A percentile compares a stretch with the other conserved stretches of the same genome.
Conservation (phyloP, 2,329 filamentous ascomycete species). For the Colletotrichum neosansevieriae region DNA sequence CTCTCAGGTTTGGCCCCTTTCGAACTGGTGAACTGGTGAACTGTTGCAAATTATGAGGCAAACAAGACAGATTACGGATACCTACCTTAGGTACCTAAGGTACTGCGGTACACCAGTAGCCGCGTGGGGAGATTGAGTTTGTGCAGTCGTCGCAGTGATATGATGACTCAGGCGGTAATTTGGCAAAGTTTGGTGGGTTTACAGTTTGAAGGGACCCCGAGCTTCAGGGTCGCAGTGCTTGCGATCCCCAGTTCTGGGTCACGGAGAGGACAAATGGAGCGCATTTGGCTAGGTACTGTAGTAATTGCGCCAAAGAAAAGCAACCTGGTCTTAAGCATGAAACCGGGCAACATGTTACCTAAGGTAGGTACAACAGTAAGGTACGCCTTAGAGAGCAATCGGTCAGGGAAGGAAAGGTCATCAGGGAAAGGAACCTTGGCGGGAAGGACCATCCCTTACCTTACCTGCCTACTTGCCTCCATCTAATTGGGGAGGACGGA, state of each 20-base stretch:
- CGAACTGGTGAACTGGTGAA: too few relatives aligned
- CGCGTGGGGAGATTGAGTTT: conserved; percentile 2
- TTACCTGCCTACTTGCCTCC: not conserved
- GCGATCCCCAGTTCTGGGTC: not conserved
- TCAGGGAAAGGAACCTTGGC: not conserved
- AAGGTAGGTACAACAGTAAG: too few relatives aligned
- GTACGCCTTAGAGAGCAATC: not conserved
- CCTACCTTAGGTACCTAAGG: too few relatives aligned
- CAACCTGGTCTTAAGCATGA: too few relatives aligned
- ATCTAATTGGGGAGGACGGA: not conserved
- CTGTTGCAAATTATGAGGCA: too few relatives aligned
- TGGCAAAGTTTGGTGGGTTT: not conserved
- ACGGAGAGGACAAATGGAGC: not conserved
- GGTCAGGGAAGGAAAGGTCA: not conserved
- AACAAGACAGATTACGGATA: too few relatives aligned
- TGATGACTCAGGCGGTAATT: not conserved
- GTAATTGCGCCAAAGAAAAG: too few relatives aligned
- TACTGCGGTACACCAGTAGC: not conserved
- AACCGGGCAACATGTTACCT: too few relatives aligned
- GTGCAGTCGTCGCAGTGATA: not conserved
- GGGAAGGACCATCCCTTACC: not conserved
- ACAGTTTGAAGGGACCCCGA: conserved; percentile 1
- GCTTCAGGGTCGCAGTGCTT: conserved; percentile 16
- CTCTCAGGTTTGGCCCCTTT: too few relatives aligned
- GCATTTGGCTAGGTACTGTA: too few relatives aligned